Conservation (phyloP, 257 asterid genomes). For the Penstemon davidsonii region DNA sequence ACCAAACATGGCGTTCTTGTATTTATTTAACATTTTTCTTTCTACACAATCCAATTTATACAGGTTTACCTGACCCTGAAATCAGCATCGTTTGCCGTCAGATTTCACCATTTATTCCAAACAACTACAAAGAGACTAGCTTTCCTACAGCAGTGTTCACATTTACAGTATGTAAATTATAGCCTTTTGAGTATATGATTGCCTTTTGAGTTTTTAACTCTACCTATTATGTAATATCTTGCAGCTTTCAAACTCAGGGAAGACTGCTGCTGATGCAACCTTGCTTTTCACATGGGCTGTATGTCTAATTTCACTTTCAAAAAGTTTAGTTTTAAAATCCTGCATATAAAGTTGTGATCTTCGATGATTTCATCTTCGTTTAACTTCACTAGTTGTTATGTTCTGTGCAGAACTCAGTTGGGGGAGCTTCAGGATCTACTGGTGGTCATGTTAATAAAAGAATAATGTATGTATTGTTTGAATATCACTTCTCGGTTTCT, state of each 20-base stretch:
- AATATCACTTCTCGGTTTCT: constrained; percentile 1
- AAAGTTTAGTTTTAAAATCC: background rate
- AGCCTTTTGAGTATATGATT: background rate
- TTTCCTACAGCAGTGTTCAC: constrained; percentile 75
- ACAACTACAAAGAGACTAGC: constrained; percentile 83
- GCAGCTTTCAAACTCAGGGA: constrained; percentile 43
- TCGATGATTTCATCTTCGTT: too few species aligned
- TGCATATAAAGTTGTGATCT: background rate
- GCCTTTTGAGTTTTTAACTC: background rate
- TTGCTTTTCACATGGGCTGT: constrained; percentile 49
- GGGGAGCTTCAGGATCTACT: constrained; percentile 43
- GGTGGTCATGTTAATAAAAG: constrained; percentile 37
- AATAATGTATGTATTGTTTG: constrained; percentile 16
- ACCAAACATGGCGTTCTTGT: too few species aligned
- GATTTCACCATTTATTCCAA: constrained; percentile 76
- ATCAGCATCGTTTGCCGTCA: constrained; percentile 75
- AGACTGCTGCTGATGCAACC: constrained; percentile 39
- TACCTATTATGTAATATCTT: constrained; percentile 2
- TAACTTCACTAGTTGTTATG: background rate
- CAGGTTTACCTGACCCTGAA: constrained; percentile 80
- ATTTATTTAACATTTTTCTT: too few species aligned
- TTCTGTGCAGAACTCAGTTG: constrained; percentile 45
- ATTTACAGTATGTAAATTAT: constrained; percentile 42
- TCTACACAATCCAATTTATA: background rate
- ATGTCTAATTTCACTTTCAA: constrained; percentile 1